These are phyloP conservation scores for Hebeloma cylindrosporum DNA, from an alignment of 768 basidiomycete species.

Conservation along the genomic window DNA sequence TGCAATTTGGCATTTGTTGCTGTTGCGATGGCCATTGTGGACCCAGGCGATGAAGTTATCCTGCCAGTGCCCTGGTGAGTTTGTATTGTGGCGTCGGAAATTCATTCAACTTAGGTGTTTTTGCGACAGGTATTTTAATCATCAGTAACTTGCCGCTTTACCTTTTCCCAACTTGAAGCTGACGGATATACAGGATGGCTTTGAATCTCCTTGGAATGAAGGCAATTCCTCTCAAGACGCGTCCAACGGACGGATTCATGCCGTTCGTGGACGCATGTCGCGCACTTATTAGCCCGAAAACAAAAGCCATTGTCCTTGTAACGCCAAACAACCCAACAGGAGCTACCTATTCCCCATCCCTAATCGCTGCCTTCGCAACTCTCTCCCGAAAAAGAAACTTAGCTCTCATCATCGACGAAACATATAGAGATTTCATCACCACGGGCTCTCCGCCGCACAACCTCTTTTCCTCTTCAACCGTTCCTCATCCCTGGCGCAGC, in stretches of 20 bases:
- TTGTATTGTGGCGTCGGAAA: neutral
- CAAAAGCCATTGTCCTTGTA: slow-evolving; percentile 71
- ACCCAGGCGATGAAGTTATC: slow-evolving; percentile 68
- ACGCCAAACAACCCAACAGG: slow-evolving; percentile 86
- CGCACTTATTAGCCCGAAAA: slow-evolving; percentile 53
- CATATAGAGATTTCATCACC: slow-evolving; percentile 80
- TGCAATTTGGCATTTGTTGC: slow-evolving; percentile 75
- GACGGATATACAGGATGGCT: slow-evolving; percentile 53
- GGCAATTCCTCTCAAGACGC: slow-evolving; percentile 53
- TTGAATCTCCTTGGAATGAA: slow-evolving; percentile 62
- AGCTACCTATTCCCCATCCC: slow-evolving; percentile 56
- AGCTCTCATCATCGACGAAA: slow-evolving; percentile 83
- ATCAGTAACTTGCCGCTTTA: slow-evolving; percentile 44
- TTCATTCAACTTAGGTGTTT: neutral
- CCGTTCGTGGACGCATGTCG: slow-evolving; percentile 55
- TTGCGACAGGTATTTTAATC: slow-evolving; percentile 59
- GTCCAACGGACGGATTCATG: slow-evolving; percentile 52
- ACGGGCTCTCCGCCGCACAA: slow-evolving; percentile 51
- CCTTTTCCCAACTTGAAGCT: neutral
- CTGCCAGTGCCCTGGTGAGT: slow-evolving; percentile 69
- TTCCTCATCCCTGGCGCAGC: slow-evolving; percentile 52
- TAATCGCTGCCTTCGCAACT: slow-evolving; percentile 57
- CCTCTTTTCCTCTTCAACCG: slow-evolving; percentile 50
- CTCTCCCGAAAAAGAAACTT: slow-evolving; percentile 55
- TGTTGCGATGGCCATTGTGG: slow-evolving; percentile 61